Percentiles rank a stretch among this genome's conserved stretches.
These are phyloP conservation scores for Rubroboletus satanas DNA, from an alignment of 768 basidiomycete genomes.

Conservation along the genomic window DNA sequence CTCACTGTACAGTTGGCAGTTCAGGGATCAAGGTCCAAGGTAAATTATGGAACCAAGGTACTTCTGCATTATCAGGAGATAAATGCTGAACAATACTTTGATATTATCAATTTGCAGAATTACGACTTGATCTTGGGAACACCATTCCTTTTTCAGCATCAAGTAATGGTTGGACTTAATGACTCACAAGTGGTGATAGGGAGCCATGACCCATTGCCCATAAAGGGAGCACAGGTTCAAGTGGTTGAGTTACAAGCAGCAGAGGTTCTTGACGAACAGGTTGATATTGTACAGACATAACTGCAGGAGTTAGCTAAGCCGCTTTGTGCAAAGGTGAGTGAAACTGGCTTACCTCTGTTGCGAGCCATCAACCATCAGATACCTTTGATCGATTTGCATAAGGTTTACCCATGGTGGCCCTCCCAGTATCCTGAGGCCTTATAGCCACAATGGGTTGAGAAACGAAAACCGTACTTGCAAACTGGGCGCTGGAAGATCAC, in stretches of 20 bases:
- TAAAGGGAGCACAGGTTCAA: not conserved
- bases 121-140: too few species aligned
- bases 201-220: too few species aligned
- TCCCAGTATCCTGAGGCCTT: not conserved
- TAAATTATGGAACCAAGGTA: not conserved
- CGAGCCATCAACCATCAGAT: slow-evolving; percentile 2
- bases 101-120: too few species aligned
- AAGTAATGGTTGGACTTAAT: too few species aligned
- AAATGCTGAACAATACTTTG: too few species aligned
- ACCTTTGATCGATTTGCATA: not conserved
- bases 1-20: slow-evolving; percentile 30
- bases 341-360: not conserved
- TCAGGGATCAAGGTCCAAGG: slow-evolving; percentile 25
- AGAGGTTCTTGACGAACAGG: fast-evolving
- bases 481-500: not conserved
- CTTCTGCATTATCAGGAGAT: too few species aligned
- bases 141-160: too few species aligned
- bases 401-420: not conserved
- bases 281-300: not conserved
- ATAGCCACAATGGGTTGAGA: not conserved
- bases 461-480: not conserved
- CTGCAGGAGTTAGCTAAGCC: not conserved
- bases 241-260: not conserved
- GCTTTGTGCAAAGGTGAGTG: not conserved
- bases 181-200: too few species aligned